Conservation (phyloP, 2,329 filamentous ascomycete genomes). For the Passalora sequoiae region DNA sequence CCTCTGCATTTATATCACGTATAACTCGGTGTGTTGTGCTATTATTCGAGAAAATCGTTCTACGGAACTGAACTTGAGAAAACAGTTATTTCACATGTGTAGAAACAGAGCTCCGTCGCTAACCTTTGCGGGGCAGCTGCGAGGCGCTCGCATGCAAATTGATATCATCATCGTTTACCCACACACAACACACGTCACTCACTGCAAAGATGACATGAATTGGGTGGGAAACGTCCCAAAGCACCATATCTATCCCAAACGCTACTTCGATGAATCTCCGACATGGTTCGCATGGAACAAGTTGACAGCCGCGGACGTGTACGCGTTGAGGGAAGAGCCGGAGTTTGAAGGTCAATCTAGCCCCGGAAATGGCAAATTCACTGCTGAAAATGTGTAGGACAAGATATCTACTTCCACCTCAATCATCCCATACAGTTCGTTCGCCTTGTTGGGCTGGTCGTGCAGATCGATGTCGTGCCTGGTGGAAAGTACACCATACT, state of each 20-base stretch:
- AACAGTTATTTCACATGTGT: too few relatives aligned
- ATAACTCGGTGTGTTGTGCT: too few relatives aligned
- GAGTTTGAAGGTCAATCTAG: constrained; percentile 45
- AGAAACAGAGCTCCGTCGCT: too few relatives aligned
- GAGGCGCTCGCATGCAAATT: constrained; percentile 6
- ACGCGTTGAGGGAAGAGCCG: constrained; percentile 43
- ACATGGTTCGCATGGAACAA: constrained; percentile 61
- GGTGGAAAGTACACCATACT: constrained; percentile 45
- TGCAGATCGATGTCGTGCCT: constrained; percentile 36
- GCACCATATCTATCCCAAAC: constrained; percentile 49
- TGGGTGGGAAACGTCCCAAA: constrained; percentile 13
- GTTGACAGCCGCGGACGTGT: constrained; percentile 53
- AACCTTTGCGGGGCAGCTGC: too few relatives aligned
- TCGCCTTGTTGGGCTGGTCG: constrained; percentile 42
- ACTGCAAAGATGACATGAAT: constrained; percentile 34
- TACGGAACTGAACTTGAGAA: too few relatives aligned
- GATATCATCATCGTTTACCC: neutral
- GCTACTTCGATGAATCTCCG: constrained; percentile 56
- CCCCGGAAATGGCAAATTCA: neutral
- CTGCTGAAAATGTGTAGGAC: constrained; percentile 36
- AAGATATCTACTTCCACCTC: constrained; percentile 52
- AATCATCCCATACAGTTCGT: constrained; percentile 50
- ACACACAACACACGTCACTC: too few relatives aligned
- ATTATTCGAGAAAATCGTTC: too few relatives aligned
- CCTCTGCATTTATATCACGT: too few relatives aligned